Base-by-base conservation (phyloP, 2,329 filamentous ascomycete species). In the Blastomyces gilchristii region DNA sequence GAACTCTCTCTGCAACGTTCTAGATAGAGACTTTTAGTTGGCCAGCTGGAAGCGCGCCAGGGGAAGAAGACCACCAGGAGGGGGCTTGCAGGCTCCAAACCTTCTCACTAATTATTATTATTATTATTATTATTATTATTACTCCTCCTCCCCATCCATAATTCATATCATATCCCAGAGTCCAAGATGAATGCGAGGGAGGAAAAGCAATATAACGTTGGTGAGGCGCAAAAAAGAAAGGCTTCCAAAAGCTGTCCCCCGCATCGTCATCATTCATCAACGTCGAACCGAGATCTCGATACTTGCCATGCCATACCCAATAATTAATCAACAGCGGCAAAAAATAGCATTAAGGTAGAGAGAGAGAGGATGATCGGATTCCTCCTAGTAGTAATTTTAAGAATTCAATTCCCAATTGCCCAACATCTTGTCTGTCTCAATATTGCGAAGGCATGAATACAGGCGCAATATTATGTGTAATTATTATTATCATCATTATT, bases 1-100 rank as follows among this genome's bases (percentile, higher is more conserved):
- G 59, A 61, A 52, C 45, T n/a, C 47, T 52, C 47, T 52, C 47
- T n/a, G 39, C 45, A 18, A 39, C 31, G n/a, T 61, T 61, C 45
- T 61, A 61, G 34, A 9, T 61, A 61, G 34, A 9, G 34, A 37
- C 34, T 37, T 37, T 37, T 37, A 11, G 34, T 37, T 37, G 7
- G 5, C 6, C 31, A 6, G 58, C 16, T 31, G 31, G 49, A 14
- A 43, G 5, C 28, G 56, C 37, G 25, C 25, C 57, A 45, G 39
- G 43, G 56, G 43, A 14, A 45, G 56, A 37, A 37, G 34, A 37
- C 34, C 1, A 16, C 22, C 39, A 39, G 56, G 16, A 58, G 56
- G 16, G 45, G 56, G 34, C 22, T 45, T 43, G 22, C 56, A n/a
- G 39, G n/a, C 39, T 45, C 43, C 43, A 43, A 47, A 47, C 45